Conservation (phyloP, 495 filamentous ascomycete genomes). For the Bryoglossum gracile region DNA sequence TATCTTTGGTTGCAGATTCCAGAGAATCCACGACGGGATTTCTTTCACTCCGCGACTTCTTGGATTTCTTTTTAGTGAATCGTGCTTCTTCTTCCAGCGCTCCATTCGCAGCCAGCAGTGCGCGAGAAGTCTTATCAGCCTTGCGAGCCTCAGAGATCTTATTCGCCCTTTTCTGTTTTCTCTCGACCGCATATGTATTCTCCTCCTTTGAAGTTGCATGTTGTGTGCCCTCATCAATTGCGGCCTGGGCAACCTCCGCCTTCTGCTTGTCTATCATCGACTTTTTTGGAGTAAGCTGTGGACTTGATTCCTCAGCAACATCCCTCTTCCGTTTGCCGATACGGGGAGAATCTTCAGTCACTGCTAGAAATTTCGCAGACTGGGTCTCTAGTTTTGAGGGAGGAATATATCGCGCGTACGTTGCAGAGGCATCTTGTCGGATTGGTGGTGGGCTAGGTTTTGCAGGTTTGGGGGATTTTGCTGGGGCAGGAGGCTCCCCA, state of each 20-base stretch:
- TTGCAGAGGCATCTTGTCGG: slow-evolving; percentile 18
- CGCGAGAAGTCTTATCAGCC: too few relatives aligned
- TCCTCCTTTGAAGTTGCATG: too few relatives aligned
- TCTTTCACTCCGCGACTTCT: background rate
- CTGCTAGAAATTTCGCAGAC: too few relatives aligned
- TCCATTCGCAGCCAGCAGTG: too few relatives aligned
- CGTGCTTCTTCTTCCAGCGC: background rate
- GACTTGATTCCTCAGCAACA: background rate
- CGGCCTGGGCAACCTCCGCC: too few relatives aligned
- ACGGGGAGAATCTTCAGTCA: too few relatives aligned
- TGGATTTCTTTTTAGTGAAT: background rate
- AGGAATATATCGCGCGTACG: slow-evolving; percentile 39
- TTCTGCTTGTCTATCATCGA: slow-evolving; percentile 1
- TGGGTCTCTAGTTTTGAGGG: slow-evolving; percentile 28
- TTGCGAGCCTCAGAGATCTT: too few relatives aligned
- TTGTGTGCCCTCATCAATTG: too few relatives aligned
- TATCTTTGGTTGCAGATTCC: background rate
- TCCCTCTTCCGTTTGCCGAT: background rate
- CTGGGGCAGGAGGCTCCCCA: too few relatives aligned
- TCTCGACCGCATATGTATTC: too few relatives aligned
- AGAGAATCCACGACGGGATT: background rate
- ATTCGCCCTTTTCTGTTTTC: too few relatives aligned
- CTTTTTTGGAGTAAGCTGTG: background rate
- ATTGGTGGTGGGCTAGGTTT: slow-evolving; percentile 4
- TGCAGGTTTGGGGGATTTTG: too few relatives aligned